Base-by-base conservation (phyloP, 176 grass and related monocot species). In the Otatea glauca region DNA sequence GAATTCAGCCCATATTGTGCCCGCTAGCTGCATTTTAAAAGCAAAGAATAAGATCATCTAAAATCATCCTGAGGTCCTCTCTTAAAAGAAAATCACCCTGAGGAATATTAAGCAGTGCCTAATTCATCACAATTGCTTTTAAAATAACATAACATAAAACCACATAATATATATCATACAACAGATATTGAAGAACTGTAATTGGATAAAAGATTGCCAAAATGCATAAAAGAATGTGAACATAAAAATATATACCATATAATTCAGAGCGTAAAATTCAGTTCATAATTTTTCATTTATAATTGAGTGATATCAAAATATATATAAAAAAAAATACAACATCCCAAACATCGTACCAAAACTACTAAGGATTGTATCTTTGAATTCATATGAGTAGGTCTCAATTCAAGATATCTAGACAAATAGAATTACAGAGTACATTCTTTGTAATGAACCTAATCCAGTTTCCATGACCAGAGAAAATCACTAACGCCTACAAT, bases 1-100 rank as follows among this genome's bases (percentile, higher is more conserved):
- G 61, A 93, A 90, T 69, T 98, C 91, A 84, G 87, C 87, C 93
- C 96, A 95, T 89, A 92, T 92, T 81, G 77, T 71, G 62, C 93
- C 89, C 65, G 87, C 88, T 32, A 90, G 88, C 93, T 98, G 86
- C 89, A 85, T 86, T 83, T 86, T 50, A 55, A 50, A 76, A 67
- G 8, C 42, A 87, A 74, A 49, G 34, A 70, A 9, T 35, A 72
- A 23, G 67, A 71, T 73, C 4, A 37, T 76, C 43, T 51, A 56
- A 68, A 49, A 55, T 68, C 24, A 20, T 61, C 9, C 5, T 17
- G 42, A 44, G 25, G 10, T 62, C 48, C 14, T 50, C 48, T 50
- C 48, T 0, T 6, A 39, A 39, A 49, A 48, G 14, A 16, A 72
- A 71, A 72, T 25, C 15, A 72, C 6, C 25, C 4, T 29, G 8